Evolutionary conservation across 2,329 filamentous ascomycete species (phyloP), one percentile per base, ranked within the genome.

Genomic region (Penicillium hesseltinei): DNA sequence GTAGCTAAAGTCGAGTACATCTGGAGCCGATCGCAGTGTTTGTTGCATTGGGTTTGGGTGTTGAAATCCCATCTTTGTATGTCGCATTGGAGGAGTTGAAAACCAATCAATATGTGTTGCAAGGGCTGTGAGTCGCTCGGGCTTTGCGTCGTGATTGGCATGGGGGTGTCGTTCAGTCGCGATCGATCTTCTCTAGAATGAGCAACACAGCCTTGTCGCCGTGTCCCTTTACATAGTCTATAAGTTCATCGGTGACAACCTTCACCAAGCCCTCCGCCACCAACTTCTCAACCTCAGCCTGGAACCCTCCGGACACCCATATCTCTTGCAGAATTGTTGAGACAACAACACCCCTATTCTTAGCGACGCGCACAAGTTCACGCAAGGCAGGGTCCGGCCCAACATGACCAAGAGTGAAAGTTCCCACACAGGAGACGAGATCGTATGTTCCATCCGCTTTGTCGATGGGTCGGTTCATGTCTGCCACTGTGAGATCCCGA

Each of bases 401-500:
- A 36, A 85, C 78, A 60, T 85, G 82, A 11, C 80, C 81, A 52
- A 79, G 75, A 0, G 83, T 85, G 59, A 85, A 77, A 3, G 81
- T 84, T 27, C 82, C 82, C 25, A 80, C 77, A 69, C 82, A 85
- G 1, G 78, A 76, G 19, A 84, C 74, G 5, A 78, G 76, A 50
- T 83, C 81, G 61, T 83, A 84, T 2, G 69, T 70, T 10, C 72
- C 71, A 58, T 79, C 74, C 4, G 69, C 58, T 38, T 70, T 67
- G 4, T 72, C 63, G 15, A 84, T 72, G 1, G 68, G 72, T 48
- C 75, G 71, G 19, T 78, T 80, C 59, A 85, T 68, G 62, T 84
- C 82, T 1, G 73, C 77, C 3, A 74, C 66, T 19, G 73, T 70
- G 10, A 84, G 72, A 19, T 73, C 65, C 19, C 74, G 73, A 67